A percentile compares a stretch with the other conserved stretches of the same genome.
phyloP scores from a whole-genome alignment of 495 filamentous ascomycete species.

The Podospora bellae-mahoneyi region DNA sequence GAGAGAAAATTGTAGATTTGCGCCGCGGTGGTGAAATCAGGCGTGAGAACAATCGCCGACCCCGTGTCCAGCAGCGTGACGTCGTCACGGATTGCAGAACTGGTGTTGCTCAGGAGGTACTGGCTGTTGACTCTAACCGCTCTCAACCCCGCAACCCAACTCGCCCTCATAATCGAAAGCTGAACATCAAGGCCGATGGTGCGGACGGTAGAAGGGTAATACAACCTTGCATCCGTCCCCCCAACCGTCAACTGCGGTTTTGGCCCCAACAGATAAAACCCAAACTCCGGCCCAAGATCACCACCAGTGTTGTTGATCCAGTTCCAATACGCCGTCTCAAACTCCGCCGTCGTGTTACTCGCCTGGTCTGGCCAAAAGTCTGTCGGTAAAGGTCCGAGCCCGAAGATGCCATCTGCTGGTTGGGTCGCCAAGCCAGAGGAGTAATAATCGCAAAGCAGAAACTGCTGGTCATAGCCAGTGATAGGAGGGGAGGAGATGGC shows the following conservation, averaged over 20 bases:
- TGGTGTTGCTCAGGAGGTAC: slow-evolving; percentile 10
- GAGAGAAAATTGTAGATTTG: slow-evolving; percentile 28
- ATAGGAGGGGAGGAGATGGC: slow-evolving; percentile 23
- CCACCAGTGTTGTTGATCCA: slow-evolving; percentile 22
- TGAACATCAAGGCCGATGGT: slow-evolving; percentile 21
- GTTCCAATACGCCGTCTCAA: slow-evolving; percentile 12
- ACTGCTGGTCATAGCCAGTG: slow-evolving; percentile 15
- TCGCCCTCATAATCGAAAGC: slow-evolving; percentile 9
- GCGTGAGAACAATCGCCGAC: slow-evolving; percentile 24
- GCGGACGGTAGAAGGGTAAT: slow-evolving; percentile 19
- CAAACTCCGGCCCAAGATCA: slow-evolving; percentile 23
- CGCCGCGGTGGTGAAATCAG: slow-evolving; percentile 21
- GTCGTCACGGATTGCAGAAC: not conserved
- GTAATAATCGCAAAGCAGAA: slow-evolving; percentile 28
- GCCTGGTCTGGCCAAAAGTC: slow-evolving; percentile 5
- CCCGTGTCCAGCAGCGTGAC: slow-evolving; percentile 27
- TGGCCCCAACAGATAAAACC: slow-evolving; percentile 21
- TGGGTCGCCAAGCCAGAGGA: slow-evolving; percentile 21
- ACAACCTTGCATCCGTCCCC: slow-evolving; percentile 29
- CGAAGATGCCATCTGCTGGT: slow-evolving; percentile 35
- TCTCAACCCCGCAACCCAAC: slow-evolving; percentile 23
- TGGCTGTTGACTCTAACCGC: slow-evolving; percentile 13
- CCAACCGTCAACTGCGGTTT: slow-evolving; percentile 36
- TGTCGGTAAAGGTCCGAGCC: slow-evolving; percentile 21
- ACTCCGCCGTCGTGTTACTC: not conserved